Base-by-base conservation (phyloP, 257 asterid genomes). In the Jacaranda copaia region DNA sequence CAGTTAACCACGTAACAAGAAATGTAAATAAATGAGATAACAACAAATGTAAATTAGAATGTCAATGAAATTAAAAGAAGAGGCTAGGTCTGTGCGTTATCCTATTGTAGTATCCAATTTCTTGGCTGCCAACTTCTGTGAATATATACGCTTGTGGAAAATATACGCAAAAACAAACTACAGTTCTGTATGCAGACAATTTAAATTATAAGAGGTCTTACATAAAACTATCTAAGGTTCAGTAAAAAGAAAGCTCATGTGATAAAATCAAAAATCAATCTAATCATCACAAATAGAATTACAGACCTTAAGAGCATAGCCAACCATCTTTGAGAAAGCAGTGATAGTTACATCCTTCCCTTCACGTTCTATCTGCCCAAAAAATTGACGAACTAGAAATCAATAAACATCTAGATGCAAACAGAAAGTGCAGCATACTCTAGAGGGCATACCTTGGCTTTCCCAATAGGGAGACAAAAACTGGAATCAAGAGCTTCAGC, bases 261-360 rank as follows among this genome's bases (percentile, higher is more conserved):
- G 68, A 63, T 49, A 35, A 65, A 72, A 49, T 8, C 25, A 68
- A 32, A 51, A 13, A 77, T 39, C 12, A 64, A 70, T 48, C 62
- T 61, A 57, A 73, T 56, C 60, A 16, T 63, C 59, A 71, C 55
- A 72, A 73, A 81, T 64, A 77, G 58, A 73, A 25, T 52, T 74
- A 76, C 90, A 79, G 14, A 89, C 95, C 97, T 90, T 81, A 52
- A 88, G 92, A 18, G 94, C 90, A 81, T 81, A 85, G 74, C 93
- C 96, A 45, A 92, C 97, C 96, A 92, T 92, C 85, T 89, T 92
- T 63, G 97, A 90, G 84, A 88, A 92, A 78, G 94, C 90, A 52
- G 93, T 82, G 78, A 92, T 87, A 1, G 96, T 92, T 13, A 90
- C 91, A 86, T 90, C 97, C 78, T 74, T 85, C 62, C 96, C 96